Base-by-base conservation (phyloP, 305 asterid genomes). In the Fraxinus angustifolia region DNA sequence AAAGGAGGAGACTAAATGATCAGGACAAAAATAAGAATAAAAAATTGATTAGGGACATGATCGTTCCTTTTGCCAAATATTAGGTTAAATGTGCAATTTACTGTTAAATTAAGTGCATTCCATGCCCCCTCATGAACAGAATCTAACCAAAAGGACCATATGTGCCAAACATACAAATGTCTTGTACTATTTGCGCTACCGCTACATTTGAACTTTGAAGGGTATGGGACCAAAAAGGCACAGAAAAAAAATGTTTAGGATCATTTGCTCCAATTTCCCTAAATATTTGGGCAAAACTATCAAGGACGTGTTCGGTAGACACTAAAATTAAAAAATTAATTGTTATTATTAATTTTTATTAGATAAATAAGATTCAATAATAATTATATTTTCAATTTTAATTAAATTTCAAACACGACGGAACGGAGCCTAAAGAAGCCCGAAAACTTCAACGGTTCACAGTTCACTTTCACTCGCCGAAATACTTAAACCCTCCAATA, bases 401-500 rank as follows among this genome's bases (percentile, higher is more conserved):
- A 23, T 23, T 23, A 23, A 23, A 23, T 23, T 23, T 23, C 1
- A 23, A 23, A 23, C 26, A 23, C 0, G n/a, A n/a, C n/a, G n/a
- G n/a, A n/a, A n/a, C n/a, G 26, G 26, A 23, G 26, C 26, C 26
- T 31, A 34, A 4, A 34, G 14, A 48, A 0, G 60, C 60, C 60
- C 60, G 5, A n/a, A 53, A n/a, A 56, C 65, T 56, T 17, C 68
- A 7, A 19, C 30, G 30, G 30, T 58, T 58, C 14, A 23, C 26
- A 23, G 26, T 23, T 23, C 26, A 23, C 26, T 23, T 23, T 23
- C 26, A 19, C 30, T 58, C 68, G 26, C 30, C 5, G 14, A 0
- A 12, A 7, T 28, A 67, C 74, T 79, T 78, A 62, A 84, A 80
- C 87, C 87, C 86, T 77, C 50, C 6, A 71, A 75, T 14, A 14